Evolutionary conservation across 1,139 yeast species (phyloP), one percentile per base, ranked within the genome.

Genomic region (Yamadazyma aaseri): DNA sequence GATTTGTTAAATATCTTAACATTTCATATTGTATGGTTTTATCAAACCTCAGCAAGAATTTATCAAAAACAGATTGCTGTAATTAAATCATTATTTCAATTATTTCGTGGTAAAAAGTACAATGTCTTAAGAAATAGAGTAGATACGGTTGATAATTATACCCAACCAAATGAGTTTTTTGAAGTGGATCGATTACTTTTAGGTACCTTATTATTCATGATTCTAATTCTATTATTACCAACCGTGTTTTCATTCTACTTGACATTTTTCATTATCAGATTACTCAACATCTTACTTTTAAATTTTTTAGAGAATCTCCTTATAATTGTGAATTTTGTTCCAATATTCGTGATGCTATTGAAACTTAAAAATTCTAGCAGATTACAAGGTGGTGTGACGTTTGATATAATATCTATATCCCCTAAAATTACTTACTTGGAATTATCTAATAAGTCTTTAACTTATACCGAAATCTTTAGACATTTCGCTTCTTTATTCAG

Each of bases 21-120:
- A 0, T 59, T 86, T 29, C 97, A 89, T 50, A 70, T 89, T 1
- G 76, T 77, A 42, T 72, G 89, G 40, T 86, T 90, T 50, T 87
- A 89, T 53, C 73, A 77, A 45, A 81, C 95, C 7, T 75, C 94
- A 5, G 81, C 96, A 7, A 79, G 84, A 45, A 71, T 94, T 5
- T 92, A 83, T 57, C 73, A 76, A 41, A 81, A 89, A 71, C 96
- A 87, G 50, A 56, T 86, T 16, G 73, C 73, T 32, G 74, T 82
- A 5, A 61, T 92, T 41, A 68, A 69, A 36, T 86, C 97, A 9
- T 66, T 94, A 35, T 86, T 86, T 56, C 86, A 89, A 48, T 64
- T 94, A 27, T 90, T 94, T 49, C 74, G 95, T 40, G 99, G 99
- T 1, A 86, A 85, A 56, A 89, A 90, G 58, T 82, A 79, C 45